Base-by-base conservation (phyloP, 495 filamentous ascomycete genomes). In the Neurospora tetraspora region DNA sequence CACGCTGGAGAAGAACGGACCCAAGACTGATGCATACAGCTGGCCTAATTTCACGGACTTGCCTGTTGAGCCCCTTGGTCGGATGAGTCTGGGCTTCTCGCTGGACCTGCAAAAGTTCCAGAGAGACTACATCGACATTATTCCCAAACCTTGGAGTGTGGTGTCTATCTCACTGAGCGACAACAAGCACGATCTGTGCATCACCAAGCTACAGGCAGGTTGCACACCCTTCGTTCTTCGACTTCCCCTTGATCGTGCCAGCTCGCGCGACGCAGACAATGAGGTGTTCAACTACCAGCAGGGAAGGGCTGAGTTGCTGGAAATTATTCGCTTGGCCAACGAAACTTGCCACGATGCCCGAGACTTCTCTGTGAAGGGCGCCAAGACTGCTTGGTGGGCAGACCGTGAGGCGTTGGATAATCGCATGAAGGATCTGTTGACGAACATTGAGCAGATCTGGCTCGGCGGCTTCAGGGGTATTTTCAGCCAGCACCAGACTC, bases 401-500 rank as follows among this genome's bases (percentile, higher is more conserved):
- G 90, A 91, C 74, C 89, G 96, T 16, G 91, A 95, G 80, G 85
- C 87, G 7, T 84, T 99, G 27, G 94, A 99, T 79, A 79, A 83
- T 18, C 90, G 92, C 4, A 82, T 99, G 68, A 90, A 88, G 74
- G 92, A 92, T 68, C 85, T 98, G 4, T 85, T 98, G 34, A 83
- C 89, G 36, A 95, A 92, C 72, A 93, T 99, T 47, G 95, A 98
- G 77, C 90, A 91, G 69, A 88, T 95, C 43, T 99, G 96, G 96
- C 89, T 99, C 31, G 95, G 95, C 47, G 96, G 96, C 0, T 99
- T 98, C 83, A 88, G 89, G 38, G 93, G 94, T 27, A 90, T 99
- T 1, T 96, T 99, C 79, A 94, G 92, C 7, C 91, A 91, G 53
- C 86, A 92, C 47, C 53, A 65, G 53, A 36, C 53, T 4, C 53